Conservation (phyloP, 148 eudicot species). For the Vaccinium macrocarpon region DNA sequence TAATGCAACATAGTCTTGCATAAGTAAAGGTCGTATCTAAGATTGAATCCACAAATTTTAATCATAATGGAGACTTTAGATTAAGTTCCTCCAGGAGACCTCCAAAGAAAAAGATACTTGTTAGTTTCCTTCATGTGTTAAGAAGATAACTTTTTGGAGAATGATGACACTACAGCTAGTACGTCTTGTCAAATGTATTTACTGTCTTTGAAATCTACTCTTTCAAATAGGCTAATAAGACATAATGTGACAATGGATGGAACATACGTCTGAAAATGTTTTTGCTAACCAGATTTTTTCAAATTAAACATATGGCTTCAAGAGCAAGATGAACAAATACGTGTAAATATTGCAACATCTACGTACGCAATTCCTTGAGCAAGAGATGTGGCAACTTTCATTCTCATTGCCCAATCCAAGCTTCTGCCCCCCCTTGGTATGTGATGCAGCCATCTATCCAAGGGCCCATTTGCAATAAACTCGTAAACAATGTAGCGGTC, state of each 20-base stretch:
- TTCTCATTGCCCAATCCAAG: conserved; percentile 85
- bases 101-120: not conserved
- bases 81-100: not conserved
- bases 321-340: not conserved
- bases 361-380: conserved; percentile 98
- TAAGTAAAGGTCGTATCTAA: not conserved
- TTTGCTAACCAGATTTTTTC: not conserved
- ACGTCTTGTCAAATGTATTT: not conserved
- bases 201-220: not conserved
- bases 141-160: not conserved
- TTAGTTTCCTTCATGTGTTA: not conserved
- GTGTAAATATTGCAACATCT: not conserved
- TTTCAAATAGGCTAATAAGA: not conserved
- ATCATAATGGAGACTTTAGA: too few relatives aligned
- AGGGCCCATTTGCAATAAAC: conserved; percentile 78
- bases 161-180: not conserved
- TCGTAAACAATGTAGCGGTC: conserved; percentile 90
- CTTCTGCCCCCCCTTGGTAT: conserved; percentile 88
- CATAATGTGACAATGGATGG: not conserved
- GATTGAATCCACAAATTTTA: not conserved
- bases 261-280: not conserved
- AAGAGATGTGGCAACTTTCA: conserved; percentile 84
- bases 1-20: not conserved
- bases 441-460: conserved; percentile 95
- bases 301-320: not conserved